A percentile compares a stretch with the other conserved stretches of the same genome.
Conservation (phyloP, 495 filamentous ascomycete genomes). For the Evernia prunastri region DNA sequence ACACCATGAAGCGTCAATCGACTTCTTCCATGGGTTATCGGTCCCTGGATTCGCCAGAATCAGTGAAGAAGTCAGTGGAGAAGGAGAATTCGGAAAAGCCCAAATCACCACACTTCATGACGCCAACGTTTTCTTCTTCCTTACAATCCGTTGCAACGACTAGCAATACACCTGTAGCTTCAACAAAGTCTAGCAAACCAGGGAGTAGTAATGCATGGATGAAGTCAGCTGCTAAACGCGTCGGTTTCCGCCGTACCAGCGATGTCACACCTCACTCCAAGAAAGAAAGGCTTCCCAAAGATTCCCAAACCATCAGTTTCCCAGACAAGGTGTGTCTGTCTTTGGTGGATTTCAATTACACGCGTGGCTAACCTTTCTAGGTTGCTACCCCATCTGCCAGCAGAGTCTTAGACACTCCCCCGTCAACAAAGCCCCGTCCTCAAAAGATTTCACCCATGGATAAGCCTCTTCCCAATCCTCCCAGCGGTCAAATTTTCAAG, state of each 20-base stretch:
- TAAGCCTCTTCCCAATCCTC: conserved; percentile 29
- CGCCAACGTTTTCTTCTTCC: conserved; percentile 25
- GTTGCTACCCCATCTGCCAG: conserved; percentile 13
- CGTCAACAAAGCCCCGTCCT: neutral
- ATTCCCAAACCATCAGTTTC: conserved; percentile 16
- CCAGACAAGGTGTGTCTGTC: conserved; percentile 24
- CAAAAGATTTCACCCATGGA: conserved; percentile 16
- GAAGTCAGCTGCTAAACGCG: conserved; percentile 25
- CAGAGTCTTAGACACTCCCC: neutral
- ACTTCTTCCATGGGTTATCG: conserved; percentile 20
- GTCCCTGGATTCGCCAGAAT: conserved; percentile 11
- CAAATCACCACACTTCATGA: conserved; percentile 28
- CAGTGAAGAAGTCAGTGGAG: conserved; percentile 6
- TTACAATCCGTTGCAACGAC: conserved; percentile 12
- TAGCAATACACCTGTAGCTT: conserved; percentile 14
- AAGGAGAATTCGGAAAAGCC: conserved; percentile 19
- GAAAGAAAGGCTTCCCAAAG: conserved; percentile 17
- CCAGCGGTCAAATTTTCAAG: conserved; percentile 17
- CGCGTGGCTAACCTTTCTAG: conserved; percentile 14
- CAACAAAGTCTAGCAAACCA: conserved; percentile 11
- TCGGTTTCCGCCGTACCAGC: conserved; percentile 21
- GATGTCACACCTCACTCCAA: conserved; percentile 24
- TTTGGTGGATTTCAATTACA: neutral
- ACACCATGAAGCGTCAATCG: conserved; percentile 20
- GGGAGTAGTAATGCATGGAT: conserved; percentile 17